Percentiles rank a stretch among this genome's conserved stretches.
Evolutionary conservation across 176 grass and related monocot species (phyloP).

Genomic region (Oryza punctata): DNA sequence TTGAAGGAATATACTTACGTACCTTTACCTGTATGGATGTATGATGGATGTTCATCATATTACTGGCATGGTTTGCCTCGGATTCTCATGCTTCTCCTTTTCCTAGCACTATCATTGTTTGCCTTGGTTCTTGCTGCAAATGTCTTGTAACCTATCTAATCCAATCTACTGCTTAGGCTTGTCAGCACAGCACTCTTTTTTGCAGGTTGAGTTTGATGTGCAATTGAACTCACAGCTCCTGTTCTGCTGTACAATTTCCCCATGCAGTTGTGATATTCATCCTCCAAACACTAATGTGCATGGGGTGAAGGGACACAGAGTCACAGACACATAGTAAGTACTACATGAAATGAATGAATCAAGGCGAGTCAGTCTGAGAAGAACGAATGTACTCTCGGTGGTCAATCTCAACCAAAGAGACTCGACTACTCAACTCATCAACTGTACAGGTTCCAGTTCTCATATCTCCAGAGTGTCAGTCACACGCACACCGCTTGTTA

Average conservation of each 20-base stretch:
- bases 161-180: neutral
- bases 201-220: too few species aligned
- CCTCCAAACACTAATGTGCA: too few species aligned
- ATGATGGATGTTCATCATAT: neutral
- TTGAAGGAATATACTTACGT: neutral
- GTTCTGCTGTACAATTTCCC: too few species aligned
- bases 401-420: neutral
- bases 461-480: neutral
- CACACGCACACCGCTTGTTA: neutral
- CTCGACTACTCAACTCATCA: neutral
- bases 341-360: neutral
- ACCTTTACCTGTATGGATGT: neutral
- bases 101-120: neutral
- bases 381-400: neutral
- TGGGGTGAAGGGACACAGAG: too few species aligned
- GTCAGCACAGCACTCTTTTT: neutral
- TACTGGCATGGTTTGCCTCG: neutral
- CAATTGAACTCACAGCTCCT: too few species aligned
- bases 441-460: slow-evolving; percentile 38
- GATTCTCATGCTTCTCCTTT: neutral
- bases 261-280: too few species aligned
- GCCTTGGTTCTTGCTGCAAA: neutral
- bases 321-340: too few species aligned
- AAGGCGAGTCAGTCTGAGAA: neutral
- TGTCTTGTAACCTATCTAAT: too few species aligned